Conservation (phyloP, 352 stramenopile genomes). For the Phytopythium chamaehyphon region DNA sequence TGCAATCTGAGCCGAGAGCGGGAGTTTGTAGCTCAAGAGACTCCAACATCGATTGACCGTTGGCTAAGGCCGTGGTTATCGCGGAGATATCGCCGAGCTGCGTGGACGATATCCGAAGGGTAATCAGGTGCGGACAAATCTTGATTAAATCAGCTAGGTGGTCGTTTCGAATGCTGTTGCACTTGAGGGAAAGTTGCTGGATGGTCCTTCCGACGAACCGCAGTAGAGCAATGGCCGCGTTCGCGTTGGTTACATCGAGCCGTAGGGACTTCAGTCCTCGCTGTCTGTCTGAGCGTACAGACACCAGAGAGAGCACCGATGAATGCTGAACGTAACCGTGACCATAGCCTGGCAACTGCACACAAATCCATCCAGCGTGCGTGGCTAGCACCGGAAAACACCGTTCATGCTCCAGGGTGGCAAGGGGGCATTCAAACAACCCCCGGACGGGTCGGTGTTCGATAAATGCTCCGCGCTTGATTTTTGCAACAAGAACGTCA, state of each 20-base stretch:
- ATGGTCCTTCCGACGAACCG: constrained; percentile 9
- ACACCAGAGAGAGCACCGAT: constrained; percentile 8
- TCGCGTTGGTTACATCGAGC: constrained; percentile 11
- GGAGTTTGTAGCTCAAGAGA: constrained; percentile 13
- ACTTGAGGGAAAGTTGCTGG: constrained; percentile 12
- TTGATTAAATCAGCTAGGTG: constrained; percentile 11
- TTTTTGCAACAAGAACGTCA: background rate
- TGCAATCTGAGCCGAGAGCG: constrained; percentile 8
- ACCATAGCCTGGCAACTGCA: constrained; percentile 15
- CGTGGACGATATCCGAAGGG: constrained; percentile 8
- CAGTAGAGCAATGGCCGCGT: constrained; percentile 12
- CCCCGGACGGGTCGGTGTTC: constrained; percentile 11
- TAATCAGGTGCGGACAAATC: constrained; percentile 13
- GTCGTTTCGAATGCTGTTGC: constrained; percentile 10
- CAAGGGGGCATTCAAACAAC: constrained; percentile 12
- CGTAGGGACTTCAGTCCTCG: constrained; percentile 9
- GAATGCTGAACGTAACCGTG: constrained; percentile 13
- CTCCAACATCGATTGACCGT: constrained; percentile 7
- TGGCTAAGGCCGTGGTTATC: constrained; percentile 9
- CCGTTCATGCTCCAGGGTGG: constrained; percentile 4
- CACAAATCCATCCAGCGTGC: constrained; percentile 13
- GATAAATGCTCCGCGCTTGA: constrained; percentile 12
- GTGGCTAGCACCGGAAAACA: constrained; percentile 9
- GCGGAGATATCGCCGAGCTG: constrained; percentile 16
- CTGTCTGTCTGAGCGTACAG: background rate